Percentiles rank a stretch among this genome's conserved stretches.
These are phyloP conservation scores for Penicillium hesseltinei DNA, from an alignment of 2,329 filamentous ascomycete species.

Conservation along the genomic window DNA sequence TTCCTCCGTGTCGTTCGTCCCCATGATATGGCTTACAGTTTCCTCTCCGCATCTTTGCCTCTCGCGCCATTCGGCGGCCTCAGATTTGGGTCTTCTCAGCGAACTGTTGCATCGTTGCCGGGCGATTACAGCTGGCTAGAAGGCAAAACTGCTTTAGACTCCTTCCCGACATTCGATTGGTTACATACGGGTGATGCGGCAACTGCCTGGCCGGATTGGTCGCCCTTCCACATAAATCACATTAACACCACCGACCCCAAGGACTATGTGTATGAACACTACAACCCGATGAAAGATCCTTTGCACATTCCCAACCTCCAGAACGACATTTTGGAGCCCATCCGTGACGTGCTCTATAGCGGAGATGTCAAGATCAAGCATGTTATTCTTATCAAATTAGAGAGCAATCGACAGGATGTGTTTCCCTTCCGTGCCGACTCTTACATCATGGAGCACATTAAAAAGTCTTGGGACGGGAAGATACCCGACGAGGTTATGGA, in stretches of 20 bases:
- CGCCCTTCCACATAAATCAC: slow-evolving; percentile 12
- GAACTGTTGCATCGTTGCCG: neutral
- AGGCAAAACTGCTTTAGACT: slow-evolving; percentile 9
- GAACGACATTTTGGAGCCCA: slow-evolving; percentile 13
- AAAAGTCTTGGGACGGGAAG: slow-evolving; percentile 33
- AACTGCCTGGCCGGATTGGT: slow-evolving; percentile 12
- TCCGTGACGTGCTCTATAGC: slow-evolving; percentile 14
- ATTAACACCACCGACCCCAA: neutral
- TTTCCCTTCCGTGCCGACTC: slow-evolving; percentile 44
- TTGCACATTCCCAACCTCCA: slow-evolving; percentile 16
- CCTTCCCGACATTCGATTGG: slow-evolving; percentile 19
- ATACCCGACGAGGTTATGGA: slow-evolving; percentile 32
- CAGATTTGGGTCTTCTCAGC: slow-evolving; percentile 3
- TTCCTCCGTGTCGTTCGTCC: slow-evolving; percentile 17
- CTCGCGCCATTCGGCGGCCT: slow-evolving; percentile 19
- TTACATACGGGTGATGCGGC: slow-evolving; percentile 3
- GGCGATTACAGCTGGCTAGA: slow-evolving; percentile 18
- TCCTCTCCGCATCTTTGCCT: slow-evolving; percentile 19
- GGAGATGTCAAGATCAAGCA: slow-evolving; percentile 41
- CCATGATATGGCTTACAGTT: slow-evolving; percentile 13
- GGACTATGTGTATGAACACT: slow-evolving; percentile 8
- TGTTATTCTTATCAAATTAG: slow-evolving; percentile 43
- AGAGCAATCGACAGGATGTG: slow-evolving; percentile 47
- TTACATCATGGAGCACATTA: slow-evolving; percentile 34
- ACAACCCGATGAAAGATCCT: slow-evolving; percentile 14